These are phyloP conservation scores for Fusarium sp. DNA, from an alignment of 2,329 filamentous ascomycete species.

Conservation along the genomic window DNA sequence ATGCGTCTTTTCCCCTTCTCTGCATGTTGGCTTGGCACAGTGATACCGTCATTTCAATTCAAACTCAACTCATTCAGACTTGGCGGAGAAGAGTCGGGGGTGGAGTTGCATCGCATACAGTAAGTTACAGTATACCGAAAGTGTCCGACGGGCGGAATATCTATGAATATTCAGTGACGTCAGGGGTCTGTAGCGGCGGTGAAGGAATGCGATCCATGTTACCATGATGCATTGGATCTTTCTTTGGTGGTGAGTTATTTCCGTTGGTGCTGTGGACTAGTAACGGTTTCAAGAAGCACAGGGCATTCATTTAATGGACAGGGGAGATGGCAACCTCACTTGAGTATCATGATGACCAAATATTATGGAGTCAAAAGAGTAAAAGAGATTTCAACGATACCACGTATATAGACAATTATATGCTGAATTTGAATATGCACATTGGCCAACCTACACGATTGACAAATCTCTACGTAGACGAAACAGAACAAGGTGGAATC, in stretches of 20 bases:
- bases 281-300: background rate
- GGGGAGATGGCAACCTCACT: background rate
- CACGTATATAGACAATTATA: background rate
- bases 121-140: background rate
- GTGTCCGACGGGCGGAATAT: background rate
- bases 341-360: background rate
- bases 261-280: conserved; percentile 1
- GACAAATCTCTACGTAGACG: background rate
- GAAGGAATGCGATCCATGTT: background rate
- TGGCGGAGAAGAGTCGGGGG: background rate
- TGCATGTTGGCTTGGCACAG: conserved; percentile 11
- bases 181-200: conserved; percentile 9
- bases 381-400: background rate
- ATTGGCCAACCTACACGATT: background rate
- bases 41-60: background rate
- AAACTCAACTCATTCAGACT: background rate
- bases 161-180: conserved; percentile 7
- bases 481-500: background rate
- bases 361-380: background rate
- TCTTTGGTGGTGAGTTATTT: conserved; percentile 3
- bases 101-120: background rate
- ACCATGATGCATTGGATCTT: background rate
- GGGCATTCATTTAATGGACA: background rate
- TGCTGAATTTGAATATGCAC: background rate
- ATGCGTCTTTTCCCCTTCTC: conserved; percentile 3